Evolutionary conservation across 441 rosid genomes (phyloP).

Genomic region (Populus tomentosa): DNA sequence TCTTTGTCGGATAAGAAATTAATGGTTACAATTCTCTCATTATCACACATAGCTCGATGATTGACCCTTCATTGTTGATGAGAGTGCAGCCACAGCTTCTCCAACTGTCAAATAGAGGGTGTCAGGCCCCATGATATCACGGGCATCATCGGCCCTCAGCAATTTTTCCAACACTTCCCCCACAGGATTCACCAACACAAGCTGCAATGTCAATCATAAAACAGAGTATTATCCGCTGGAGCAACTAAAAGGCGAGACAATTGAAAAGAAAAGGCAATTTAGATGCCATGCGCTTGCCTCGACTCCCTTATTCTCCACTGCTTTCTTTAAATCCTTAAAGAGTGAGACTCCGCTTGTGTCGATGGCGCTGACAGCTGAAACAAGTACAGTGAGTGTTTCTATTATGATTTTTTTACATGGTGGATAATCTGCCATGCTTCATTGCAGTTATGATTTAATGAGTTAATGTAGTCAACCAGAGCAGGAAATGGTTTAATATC

Average conservation of each 20-base stretch:
- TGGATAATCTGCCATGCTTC: neutral
- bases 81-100: slow-evolving; percentile 74
- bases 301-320: slow-evolving; percentile 44
- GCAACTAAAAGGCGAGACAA: neutral
- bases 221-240: neutral
- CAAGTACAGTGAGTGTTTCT: neutral
- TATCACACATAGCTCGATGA: slow-evolving; percentile 41
- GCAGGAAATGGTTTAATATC: neutral
- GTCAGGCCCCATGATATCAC: slow-evolving; percentile 47
- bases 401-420: neutral
- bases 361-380: slow-evolving; percentile 67
- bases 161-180: slow-evolving; percentile 85
- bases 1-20: neutral
- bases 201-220: slow-evolving; percentile 34
- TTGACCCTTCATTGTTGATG: slow-evolving; percentile 47
- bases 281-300: slow-evolving; percentile 39
- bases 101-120: slow-evolving; percentile 69
- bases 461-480: neutral
- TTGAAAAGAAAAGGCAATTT: neutral
- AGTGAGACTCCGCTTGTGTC: slow-evolving; percentile 86
- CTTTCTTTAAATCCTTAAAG: slow-evolving; percentile 59
- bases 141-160: slow-evolving; percentile 49
- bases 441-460: neutral
- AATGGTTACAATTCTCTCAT: neutral
- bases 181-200: slow-evolving; percentile 83